Percentiles rank a stretch among this genome's conserved stretches.
phyloP scores from a whole-genome alignment of 2,329 filamentous ascomycete species.

The Thelonectria olida region DNA sequence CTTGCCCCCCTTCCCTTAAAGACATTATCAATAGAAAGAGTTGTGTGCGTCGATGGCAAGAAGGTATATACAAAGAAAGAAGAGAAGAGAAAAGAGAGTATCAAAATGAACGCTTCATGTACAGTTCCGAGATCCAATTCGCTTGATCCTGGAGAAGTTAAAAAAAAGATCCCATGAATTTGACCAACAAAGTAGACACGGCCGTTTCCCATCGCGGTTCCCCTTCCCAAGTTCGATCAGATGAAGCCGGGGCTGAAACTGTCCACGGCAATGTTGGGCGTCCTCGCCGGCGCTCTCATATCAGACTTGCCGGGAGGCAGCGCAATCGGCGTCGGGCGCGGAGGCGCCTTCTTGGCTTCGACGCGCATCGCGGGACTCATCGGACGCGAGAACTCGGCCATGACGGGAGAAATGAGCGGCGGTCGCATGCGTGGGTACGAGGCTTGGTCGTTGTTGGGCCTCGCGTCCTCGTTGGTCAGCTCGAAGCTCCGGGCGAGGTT shows the following conservation, averaged over 20 bases:
- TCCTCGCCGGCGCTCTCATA: constrained; percentile 17
- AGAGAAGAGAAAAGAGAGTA: neutral
- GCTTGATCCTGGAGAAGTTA: constrained; percentile 4
- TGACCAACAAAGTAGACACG: neutral
- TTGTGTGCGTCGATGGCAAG: neutral
- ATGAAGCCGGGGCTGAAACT: constrained; percentile 39
- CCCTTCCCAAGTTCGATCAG: constrained; percentile 14
- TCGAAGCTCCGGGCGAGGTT: constrained; percentile 45
- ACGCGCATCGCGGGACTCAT: constrained; percentile 36
- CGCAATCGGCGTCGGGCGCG: constrained; percentile 43
- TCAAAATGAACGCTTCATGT: constrained; percentile 2
- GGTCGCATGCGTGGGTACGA: constrained; percentile 12
- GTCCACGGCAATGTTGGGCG: constrained; percentile 35
- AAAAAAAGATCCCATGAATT: constrained; percentile 1
- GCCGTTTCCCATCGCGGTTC: neutral
- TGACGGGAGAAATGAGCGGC: constrained; percentile 45
- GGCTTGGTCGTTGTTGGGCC: neutral
- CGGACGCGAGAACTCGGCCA: constrained; percentile 38
- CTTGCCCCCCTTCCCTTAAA: constrained; percentile 8
- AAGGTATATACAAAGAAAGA: constrained; percentile 14
- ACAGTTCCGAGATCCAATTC: constrained; percentile 6
- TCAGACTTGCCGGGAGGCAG: constrained; percentile 35
- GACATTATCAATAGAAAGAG: constrained; percentile 19
- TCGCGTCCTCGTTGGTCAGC: constrained; percentile 27
- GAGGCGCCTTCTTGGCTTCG: constrained; percentile 46